phyloP scores from a whole-genome alignment of 306 rosid species.

The Trichosanthes cucumerina region DNA sequence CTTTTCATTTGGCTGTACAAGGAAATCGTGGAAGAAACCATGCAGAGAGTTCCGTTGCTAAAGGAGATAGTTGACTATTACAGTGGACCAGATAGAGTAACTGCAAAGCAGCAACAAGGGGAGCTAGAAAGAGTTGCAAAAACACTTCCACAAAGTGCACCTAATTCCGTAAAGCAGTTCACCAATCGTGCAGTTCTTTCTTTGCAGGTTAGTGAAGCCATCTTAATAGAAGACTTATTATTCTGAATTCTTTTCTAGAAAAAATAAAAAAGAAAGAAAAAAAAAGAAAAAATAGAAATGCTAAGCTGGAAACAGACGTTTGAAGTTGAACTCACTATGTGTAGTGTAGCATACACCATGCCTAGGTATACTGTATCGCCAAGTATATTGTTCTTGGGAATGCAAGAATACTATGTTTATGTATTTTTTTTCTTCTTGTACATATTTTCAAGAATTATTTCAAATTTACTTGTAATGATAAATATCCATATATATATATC shows the following conservation, averaged over 20 bases:
- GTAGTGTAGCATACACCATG: neutral
- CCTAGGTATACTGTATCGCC: neutral
- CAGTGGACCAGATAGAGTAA: slow-evolving; percentile 75
- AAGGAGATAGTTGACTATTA: slow-evolving; percentile 82
- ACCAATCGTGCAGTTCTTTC: slow-evolving; percentile 72
- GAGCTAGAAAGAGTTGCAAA: slow-evolving; percentile 87
- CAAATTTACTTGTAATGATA: neutral
- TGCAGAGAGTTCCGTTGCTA: slow-evolving; percentile 69
- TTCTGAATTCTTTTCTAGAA: neutral
- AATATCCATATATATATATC: neutral
- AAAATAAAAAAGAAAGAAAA: neutral
- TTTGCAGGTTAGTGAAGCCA: slow-evolving; percentile 57
- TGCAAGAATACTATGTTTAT: neutral
- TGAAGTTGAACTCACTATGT: neutral
- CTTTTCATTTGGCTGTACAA: slow-evolving; percentile 16
- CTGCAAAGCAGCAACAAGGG: slow-evolving; percentile 69
- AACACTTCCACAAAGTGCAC: slow-evolving; percentile 55
- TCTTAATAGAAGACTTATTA: slow-evolving; percentile 9
- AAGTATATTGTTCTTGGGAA: neutral
- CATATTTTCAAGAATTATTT: neutral
- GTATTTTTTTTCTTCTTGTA: neutral
- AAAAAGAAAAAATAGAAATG: neutral
- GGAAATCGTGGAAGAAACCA: slow-evolving; percentile 69
- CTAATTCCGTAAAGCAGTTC: slow-evolving; percentile 67
- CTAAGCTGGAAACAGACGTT: neutral